Evolutionary conservation across 805 yeast species (phyloP), one percentile per base, ranked within the genome.

Genomic region (Isabelozyma pseudorhagii): DNA sequence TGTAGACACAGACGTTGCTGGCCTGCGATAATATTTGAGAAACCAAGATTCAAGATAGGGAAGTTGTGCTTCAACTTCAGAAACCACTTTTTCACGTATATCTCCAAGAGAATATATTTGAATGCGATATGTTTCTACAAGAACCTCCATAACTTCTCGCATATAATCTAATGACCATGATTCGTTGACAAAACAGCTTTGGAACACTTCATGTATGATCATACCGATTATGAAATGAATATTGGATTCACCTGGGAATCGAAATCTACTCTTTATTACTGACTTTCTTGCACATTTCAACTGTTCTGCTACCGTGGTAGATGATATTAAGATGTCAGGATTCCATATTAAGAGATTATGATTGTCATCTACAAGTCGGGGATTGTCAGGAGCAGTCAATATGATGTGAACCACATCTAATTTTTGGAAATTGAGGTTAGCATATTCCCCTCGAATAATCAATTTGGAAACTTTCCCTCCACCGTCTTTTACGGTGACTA

Each of bases 321-420:
- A 91, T 0, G 97, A 81, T 0, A 93, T 68, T 10, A 94, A 67
- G 4, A 81, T 68, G 62, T 94, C 98, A 0, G 99, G 99, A 55
- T 87, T 81, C 78, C 94, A 79, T 17, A 93, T 77, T 28, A 92
- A 66, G n/a, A 91, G 62, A 55, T 86, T 83, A 29, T 77, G 77
- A 34, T 75, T 67, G 50, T 78, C 77, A 54, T 85, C 88, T 8
- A 85, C 77, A 3, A 83, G 53, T 15, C 64, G 66, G 1, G 78
- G 75, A 40, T 63, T 66, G 3, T 59, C 56, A 25, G 67, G 59
- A 45, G 68, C 59, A 1, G 77, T 75, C 5, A 84, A 78, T 9
- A 87, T 72, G 5, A 87, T 66, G 63, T 87, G 89, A 14, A 87
- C 72, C 0, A 87, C 74, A 61, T 87, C 92, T 5, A 75, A 77